Percentiles rank a stretch among this genome's conserved stretches.
Evolutionary conservation across 2,329 filamentous ascomycete genomes (phyloP).

Genomic region (Neurospora sp.): DNA sequence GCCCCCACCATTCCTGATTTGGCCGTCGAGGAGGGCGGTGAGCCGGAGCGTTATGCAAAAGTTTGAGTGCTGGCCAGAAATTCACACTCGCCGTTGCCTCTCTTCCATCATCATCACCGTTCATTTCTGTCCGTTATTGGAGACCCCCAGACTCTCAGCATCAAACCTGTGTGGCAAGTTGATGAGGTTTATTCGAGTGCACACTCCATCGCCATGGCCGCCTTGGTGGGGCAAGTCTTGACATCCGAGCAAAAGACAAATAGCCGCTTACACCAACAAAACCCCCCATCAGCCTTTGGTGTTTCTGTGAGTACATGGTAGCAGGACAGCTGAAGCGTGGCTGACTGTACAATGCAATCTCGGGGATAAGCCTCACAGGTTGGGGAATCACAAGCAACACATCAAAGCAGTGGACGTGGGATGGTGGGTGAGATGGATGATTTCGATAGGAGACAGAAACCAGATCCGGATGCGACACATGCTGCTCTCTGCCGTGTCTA

Average conservation of each 20-base stretch:
- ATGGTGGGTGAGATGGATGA: neutral
- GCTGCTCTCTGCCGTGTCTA: neutral
- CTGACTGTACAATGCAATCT: neutral
- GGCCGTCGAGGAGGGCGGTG: conserved; percentile 20
- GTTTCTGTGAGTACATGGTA: neutral
- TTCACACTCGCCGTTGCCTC: neutral
- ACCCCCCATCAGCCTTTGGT: neutral
- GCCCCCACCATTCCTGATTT: conserved; percentile 10
- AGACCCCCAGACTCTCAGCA: neutral
- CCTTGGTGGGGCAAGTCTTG: neutral
- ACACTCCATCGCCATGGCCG: neutral
- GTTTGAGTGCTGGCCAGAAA: conserved; percentile 3
- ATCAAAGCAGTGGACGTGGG: neutral
- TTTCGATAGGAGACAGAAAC: neutral
- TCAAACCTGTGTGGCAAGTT: neutral
- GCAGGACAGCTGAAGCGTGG: neutral
- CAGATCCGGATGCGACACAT: neutral
- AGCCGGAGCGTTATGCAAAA: conserved; percentile 17
- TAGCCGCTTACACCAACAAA: no score
- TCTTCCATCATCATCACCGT: neutral
- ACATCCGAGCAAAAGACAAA: no score
- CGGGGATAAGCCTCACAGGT: neutral
- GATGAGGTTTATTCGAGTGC: neutral
- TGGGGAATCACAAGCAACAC: neutral
- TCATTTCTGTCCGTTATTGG: neutral